These are phyloP conservation scores for Elongisporangium undulatum DNA, from an alignment of 352 stramenopile genomes.

Conservation along the genomic window DNA sequence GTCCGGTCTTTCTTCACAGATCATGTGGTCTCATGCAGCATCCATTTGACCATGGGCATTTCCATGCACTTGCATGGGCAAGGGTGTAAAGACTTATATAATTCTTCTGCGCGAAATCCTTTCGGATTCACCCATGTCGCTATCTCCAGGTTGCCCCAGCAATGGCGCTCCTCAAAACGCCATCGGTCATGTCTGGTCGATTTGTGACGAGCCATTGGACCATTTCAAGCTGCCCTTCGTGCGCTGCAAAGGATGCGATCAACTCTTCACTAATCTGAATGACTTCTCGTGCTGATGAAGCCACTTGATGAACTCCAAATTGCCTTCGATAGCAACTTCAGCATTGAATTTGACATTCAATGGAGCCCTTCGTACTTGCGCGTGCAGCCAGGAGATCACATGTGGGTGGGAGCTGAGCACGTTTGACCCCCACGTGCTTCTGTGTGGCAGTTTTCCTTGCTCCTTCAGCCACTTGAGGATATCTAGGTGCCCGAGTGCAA, in stretches of 20 bases:
- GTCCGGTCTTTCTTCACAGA: not conserved
- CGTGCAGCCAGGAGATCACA: slow-evolving; percentile 1
- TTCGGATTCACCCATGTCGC: not conserved
- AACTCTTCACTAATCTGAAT: not conserved
- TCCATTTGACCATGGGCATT: too few relatives aligned
- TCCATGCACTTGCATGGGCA: too few relatives aligned
- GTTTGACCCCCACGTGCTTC: not conserved
- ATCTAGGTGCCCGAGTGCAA: not conserved
- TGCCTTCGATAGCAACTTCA: not conserved
- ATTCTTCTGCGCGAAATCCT: not conserved
- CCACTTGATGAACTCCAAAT: not conserved
- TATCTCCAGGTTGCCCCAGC: not conserved
- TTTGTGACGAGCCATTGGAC: slow-evolving; percentile 1
- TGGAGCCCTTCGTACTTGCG: not conserved
- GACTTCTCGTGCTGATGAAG: slow-evolving; percentile 2
- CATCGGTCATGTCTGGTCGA: not conserved
- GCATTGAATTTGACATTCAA: not conserved
- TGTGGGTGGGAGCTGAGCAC: not conserved
- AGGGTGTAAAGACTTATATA: not conserved
- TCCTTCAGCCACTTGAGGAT: slow-evolving; percentile 2
- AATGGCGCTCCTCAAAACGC: not conserved
- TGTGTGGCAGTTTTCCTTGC: not conserved
- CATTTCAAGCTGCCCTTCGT: not conserved
- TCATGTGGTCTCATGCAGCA: too few relatives aligned
- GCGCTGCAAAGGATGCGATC: not conserved